These are phyloP conservation scores for Penicillium odoratum DNA, from an alignment of 495 filamentous ascomycete species.

Conservation along the genomic window DNA sequence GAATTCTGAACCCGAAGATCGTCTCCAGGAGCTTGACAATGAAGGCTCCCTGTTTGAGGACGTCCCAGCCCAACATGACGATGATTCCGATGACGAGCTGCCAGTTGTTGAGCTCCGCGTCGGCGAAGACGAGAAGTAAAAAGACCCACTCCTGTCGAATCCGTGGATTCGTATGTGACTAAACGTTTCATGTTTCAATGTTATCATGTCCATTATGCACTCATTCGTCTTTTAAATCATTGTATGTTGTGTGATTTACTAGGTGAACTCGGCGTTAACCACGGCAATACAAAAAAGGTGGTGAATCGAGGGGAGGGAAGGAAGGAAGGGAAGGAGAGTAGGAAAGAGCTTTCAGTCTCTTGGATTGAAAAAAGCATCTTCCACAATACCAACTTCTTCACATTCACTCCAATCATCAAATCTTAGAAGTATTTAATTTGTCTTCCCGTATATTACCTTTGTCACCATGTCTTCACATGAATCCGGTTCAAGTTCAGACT, in stretches of 20 bases:
- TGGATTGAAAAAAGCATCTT: not conserved
- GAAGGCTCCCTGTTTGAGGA: conserved; percentile 32
- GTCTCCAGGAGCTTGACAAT: conserved; percentile 34
- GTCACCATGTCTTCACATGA: not conserved
- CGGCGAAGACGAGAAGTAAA: conserved; percentile 36
- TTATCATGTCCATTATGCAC: not conserved
- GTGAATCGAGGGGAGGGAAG: not conserved
- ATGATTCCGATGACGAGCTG: conserved; percentile 43
- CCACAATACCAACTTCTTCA: not conserved
- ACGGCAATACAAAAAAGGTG: conserved; percentile 17
- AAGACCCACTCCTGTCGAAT: conserved; percentile 8
- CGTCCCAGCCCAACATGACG: conserved; percentile 33
- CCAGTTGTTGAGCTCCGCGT: conserved; percentile 49
- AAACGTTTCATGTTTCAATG: not conserved
- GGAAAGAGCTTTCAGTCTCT: not conserved
- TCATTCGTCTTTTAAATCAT: not conserved
- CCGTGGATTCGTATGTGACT: not conserved
- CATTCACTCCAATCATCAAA: not conserved
- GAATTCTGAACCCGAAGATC: conserved; percentile 38
- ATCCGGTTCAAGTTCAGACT: not conserved
- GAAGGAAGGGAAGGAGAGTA: not conserved
- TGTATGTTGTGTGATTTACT: conserved; percentile 6
- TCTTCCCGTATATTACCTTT: not conserved
- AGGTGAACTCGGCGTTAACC: conserved; percentile 15
- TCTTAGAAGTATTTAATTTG: not conserved